These are phyloP conservation scores for Microbotryum saponariae DNA, from an alignment of 1,284 basidiomycete species.

Conservation along the genomic window DNA sequence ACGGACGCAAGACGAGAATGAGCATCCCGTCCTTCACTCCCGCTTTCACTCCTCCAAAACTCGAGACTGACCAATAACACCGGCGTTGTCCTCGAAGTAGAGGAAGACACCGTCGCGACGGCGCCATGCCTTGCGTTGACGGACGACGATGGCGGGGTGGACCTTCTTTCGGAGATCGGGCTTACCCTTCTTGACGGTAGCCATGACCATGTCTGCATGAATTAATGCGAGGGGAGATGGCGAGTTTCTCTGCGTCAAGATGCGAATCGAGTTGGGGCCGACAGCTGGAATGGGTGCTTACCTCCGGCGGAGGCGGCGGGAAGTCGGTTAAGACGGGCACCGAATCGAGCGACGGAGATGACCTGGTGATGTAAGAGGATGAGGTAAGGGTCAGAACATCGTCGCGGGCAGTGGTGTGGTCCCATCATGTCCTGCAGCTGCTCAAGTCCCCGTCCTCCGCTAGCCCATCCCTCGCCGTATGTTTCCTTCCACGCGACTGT, in stretches of 20 bases:
- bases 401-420: not conserved
- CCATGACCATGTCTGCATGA: constrained; percentile 72
- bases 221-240: not conserved
- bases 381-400: not conserved
- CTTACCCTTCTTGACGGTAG: constrained; percentile 99
- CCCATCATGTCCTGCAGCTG: too few species aligned
- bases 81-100: constrained; percentile 98
- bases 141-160: constrained; percentile 94
- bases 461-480: not conserved
- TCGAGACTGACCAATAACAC: constrained; percentile 59
- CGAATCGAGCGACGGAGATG: constrained; percentile 86
- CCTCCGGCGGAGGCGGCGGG: constrained; percentile 91
- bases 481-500: not conserved
- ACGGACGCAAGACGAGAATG: not conserved
- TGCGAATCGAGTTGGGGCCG: not conserved
- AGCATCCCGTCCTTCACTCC: too few species aligned
- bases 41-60: too few species aligned
- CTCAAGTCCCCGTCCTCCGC: not conserved
- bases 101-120: constrained; percentile 97
- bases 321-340: constrained; percentile 92
- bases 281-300: constrained; percentile 4
- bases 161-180: constrained; percentile 99
- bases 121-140: constrained; percentile 98
- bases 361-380: constrained; percentile 40
- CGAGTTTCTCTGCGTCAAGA: too few species aligned